phyloP scores from a whole-genome alignment of 306 rosid species.

The Senna siamea region DNA sequence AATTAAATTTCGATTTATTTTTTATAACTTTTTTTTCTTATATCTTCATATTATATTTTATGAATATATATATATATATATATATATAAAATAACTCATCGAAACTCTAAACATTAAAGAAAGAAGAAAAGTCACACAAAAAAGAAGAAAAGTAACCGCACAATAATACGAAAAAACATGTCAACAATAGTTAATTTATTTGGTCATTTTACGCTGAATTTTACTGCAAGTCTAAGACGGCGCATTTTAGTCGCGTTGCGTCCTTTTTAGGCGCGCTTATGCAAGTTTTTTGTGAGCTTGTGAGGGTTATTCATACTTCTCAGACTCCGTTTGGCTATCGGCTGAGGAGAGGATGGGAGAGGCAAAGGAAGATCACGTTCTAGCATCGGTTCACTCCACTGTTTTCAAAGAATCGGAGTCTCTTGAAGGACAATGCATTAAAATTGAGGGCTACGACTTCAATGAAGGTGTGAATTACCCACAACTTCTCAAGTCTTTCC shows the following conservation, averaged over 20 bases:
- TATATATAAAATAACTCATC: too few relatives aligned
- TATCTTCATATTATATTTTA: too few relatives aligned
- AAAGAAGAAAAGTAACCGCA: too few relatives aligned
- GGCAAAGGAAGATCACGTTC: conserved; percentile 42
- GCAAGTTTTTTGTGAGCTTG: neutral
- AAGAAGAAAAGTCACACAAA: too few relatives aligned
- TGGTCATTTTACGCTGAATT: too few relatives aligned
- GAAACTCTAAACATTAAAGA: too few relatives aligned
- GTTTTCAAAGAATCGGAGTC: conserved; percentile 78
- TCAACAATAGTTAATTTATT: too few relatives aligned
- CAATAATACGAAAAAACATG: too few relatives aligned
- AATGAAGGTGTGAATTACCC: conserved; percentile 68
- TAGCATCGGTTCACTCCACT: conserved; percentile 50
- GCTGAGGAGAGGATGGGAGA: conserved; percentile 36
- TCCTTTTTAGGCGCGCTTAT: neutral
- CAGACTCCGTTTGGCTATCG: neutral
- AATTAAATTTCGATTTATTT: too few relatives aligned
- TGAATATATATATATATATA: too few relatives aligned
- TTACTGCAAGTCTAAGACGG: too few relatives aligned
- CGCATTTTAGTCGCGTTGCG: neutral
- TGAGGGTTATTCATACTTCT: neutral
- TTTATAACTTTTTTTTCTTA: too few relatives aligned
- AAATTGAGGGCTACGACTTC: conserved; percentile 84
- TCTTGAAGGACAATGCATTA: conserved; percentile 56
- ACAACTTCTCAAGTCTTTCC: conserved; percentile 64